Conservation (phyloP, 352 stramenopile species). For the Phytophthora ohioensis region DNA sequence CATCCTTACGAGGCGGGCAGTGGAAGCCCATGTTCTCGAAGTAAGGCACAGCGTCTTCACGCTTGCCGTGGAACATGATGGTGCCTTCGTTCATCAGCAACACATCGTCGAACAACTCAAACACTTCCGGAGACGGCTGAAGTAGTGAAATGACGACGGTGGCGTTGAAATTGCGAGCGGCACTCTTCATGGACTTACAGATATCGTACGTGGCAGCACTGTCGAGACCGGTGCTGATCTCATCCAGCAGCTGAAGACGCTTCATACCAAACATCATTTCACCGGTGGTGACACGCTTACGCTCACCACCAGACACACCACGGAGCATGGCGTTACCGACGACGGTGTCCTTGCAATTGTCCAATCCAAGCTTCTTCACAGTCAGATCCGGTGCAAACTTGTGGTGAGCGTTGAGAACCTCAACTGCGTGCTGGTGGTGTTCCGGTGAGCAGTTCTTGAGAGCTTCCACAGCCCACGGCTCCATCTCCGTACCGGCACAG, state of each 20-base stretch:
- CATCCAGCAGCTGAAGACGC: slow-evolving; percentile 59
- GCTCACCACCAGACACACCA: slow-evolving; percentile 72
- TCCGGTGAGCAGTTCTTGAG: slow-evolving; percentile 36
- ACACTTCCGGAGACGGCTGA: slow-evolving; percentile 58
- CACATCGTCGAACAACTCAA: slow-evolving; percentile 68
- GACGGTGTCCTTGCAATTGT: slow-evolving; percentile 61
- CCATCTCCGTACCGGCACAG: slow-evolving; percentile 43
- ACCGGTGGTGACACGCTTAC: slow-evolving; percentile 30
- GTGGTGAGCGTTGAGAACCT: slow-evolving; percentile 44
- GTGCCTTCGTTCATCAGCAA: slow-evolving; percentile 60
- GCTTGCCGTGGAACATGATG: slow-evolving; percentile 64
- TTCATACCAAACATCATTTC: slow-evolving; percentile 30
- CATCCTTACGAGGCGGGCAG: slow-evolving; percentile 36
- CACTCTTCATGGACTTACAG: slow-evolving; percentile 73
- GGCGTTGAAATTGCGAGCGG: slow-evolving; percentile 53
- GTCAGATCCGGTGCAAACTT: slow-evolving; percentile 40
- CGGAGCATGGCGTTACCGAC: slow-evolving; percentile 63
- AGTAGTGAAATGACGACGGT: slow-evolving; percentile 59
- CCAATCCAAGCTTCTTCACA: slow-evolving; percentile 63
- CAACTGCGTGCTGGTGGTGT: slow-evolving; percentile 46
- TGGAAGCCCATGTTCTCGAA: slow-evolving; percentile 62
- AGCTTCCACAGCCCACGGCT: slow-evolving; percentile 39
- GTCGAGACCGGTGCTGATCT: slow-evolving; percentile 73
- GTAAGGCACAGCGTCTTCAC: slow-evolving; percentile 51
- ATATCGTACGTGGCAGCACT: slow-evolving; percentile 78